Percentiles rank a stretch among this genome's conserved stretches.
These are phyloP conservation scores for Rhododendron kiyosumense DNA, from an alignment of 148 eudicot genomes.

Conservation along the genomic window DNA sequence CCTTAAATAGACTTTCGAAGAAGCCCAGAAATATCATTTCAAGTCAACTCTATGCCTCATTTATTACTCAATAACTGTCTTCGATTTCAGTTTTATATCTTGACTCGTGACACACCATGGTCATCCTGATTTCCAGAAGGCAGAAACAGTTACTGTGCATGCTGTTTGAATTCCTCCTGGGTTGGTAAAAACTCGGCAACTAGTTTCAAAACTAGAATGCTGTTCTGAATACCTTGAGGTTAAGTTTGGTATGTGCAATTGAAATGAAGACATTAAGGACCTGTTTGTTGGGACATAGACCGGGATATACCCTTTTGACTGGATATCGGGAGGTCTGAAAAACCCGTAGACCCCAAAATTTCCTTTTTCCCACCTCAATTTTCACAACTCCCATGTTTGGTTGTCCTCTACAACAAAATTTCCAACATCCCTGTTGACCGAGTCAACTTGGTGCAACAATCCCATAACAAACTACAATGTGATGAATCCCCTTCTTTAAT, in stretches of 20 bases:
- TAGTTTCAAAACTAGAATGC: background rate
- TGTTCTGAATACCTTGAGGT: background rate
- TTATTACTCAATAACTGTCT: background rate
- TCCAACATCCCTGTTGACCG: background rate
- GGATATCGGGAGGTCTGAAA: background rate
- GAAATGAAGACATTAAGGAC: background rate
- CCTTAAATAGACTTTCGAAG: background rate
- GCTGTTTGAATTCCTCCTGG: background rate
- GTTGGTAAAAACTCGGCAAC: background rate
- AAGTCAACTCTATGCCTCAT: background rate
- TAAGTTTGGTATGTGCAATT: background rate
- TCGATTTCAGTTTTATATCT: background rate
- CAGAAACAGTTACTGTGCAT: background rate
- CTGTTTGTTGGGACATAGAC: background rate
- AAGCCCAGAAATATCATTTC: background rate
- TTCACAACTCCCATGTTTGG: background rate
- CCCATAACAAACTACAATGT: background rate
- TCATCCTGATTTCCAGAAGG: background rate
- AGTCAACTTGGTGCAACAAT: background rate
- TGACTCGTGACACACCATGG: background rate
- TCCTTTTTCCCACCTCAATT: background rate
- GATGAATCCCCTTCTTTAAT: background rate
- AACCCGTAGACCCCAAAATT: background rate
- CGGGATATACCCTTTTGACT: background rate
- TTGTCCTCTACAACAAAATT: background rate